phyloP scores from a whole-genome alignment of 2,329 filamentous ascomycete species.

The Venturiaceae sp. region DNA sequence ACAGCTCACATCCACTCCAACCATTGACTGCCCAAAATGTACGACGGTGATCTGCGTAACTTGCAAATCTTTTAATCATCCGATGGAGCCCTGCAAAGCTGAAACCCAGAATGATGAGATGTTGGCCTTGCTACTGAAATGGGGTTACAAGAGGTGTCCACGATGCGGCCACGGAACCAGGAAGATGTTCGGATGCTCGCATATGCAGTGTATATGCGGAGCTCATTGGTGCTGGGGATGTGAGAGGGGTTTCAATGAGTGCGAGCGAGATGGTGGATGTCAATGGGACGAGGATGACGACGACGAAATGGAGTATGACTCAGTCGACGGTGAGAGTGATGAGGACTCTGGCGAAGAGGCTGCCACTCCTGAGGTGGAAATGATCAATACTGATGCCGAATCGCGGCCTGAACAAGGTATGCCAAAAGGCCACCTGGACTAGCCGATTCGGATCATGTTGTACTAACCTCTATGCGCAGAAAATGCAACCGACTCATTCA shows the following conservation, averaged over 20 bases:
- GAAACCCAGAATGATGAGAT: neutral
- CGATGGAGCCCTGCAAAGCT: neutral
- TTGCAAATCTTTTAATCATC: neutral
- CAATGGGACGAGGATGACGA: neutral
- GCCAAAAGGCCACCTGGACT: neutral
- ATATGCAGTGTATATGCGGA: constrained; percentile 5
- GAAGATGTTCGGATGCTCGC: constrained; percentile 3
- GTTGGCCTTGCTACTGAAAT: neutral
- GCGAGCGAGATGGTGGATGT: neutral
- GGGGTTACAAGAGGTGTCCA: constrained; percentile 3
- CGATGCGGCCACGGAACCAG: constrained; percentile 1
- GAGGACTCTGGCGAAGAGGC: neutral
- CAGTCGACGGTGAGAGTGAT: neutral
- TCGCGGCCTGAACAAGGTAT: neutral
- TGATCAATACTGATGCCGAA: no score
- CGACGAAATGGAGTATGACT: neutral
- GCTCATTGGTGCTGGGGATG: constrained; percentile 5
- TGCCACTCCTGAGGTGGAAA: neutral
- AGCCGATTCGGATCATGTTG: neutral
- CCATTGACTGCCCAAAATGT: neutral
- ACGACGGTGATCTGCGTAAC: neutral
- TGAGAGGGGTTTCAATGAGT: neutral
- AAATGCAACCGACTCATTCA: neutral
- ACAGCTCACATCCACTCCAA: neutral
- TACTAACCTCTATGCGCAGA: neutral